Conservation (phyloP, 75 land plant species). For the Cupressus sempervirens region DNA sequence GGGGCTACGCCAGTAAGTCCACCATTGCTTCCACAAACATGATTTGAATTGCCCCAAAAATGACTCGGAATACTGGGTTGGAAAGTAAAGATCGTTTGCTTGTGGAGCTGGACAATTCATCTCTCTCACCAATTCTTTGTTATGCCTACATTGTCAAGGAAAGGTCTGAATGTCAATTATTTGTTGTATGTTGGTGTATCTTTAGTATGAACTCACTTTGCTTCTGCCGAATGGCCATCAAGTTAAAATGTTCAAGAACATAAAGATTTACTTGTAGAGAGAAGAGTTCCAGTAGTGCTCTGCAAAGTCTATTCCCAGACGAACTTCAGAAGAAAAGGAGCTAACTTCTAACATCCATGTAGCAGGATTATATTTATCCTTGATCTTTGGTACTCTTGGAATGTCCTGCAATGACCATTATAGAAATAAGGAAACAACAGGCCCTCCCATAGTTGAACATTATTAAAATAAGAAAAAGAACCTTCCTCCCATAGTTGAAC, state of each 20-base stretch:
- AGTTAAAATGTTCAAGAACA: not conserved
- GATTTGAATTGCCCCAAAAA: slow-evolving; percentile 54
- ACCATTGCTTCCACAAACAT: slow-evolving; percentile 77
- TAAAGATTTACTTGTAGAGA: slow-evolving; percentile 44
- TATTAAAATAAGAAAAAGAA: not conserved
- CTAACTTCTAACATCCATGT: slow-evolving; percentile 93
- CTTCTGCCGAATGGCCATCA: not conserved
- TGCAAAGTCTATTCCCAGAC: slow-evolving; percentile 67
- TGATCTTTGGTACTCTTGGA: slow-evolving; percentile 64
- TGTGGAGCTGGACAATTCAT: slow-evolving; percentile 52
- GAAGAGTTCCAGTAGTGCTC: slow-evolving; percentile 52
- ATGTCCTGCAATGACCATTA: slow-evolving; percentile 37
- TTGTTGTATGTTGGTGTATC: not conserved
- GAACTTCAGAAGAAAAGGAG: slow-evolving; percentile 50
- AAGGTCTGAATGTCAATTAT: not conserved
- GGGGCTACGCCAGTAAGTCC: slow-evolving; percentile 85
- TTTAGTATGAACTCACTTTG: not conserved
- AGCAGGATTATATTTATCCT: slow-evolving; percentile 78
- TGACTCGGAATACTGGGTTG: slow-evolving; percentile 44
- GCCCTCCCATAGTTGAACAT: no score
- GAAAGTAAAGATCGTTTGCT: slow-evolving; percentile 60
- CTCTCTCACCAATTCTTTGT: slow-evolving; percentile 50
- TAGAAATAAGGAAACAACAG: not conserved
- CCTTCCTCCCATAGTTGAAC: slow-evolving; percentile 9
- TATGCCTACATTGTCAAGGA: slow-evolving; percentile 32